Base-by-base conservation (phyloP, 1,284 basidiomycete species). In the Naganishia sp. region DNA sequence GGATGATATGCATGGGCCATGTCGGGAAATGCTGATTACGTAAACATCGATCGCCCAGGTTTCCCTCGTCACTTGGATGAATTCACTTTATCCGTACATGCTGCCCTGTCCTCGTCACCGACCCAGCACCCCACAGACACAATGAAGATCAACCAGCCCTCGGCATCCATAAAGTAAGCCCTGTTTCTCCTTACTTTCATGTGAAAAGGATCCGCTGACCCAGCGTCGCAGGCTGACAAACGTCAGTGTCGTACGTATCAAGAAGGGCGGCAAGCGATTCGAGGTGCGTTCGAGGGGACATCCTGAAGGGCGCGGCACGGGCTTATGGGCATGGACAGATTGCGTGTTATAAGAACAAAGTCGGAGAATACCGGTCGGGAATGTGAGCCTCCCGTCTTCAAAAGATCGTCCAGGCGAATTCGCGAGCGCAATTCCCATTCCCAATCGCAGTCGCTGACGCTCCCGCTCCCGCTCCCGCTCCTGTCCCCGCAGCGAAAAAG, bases 261-360 rank as follows among this genome's bases (percentile, higher is more conserved):
- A 94, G 83, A 97, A 97, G 78, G 92, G 89, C 52, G 96, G 96
- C 35, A 98, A 98, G 81, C 87, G 96, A 60, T 99, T 97, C 79
- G 96, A 99, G 85, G 92, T 91, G 70, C 58, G 81, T 72, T 32
- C 21, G 5, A 21, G n/a, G 13, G 6, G 45, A 23, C 21, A 21
- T 4, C 58, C 28, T 5, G n/a, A 23, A 42, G 50, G 54, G 52
- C 52, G 10, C 18, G 21, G 13, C 18, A 18, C 10, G 21, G 35
- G 41, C 41, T 55, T 17, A 46, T 31, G 17, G 25, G 13, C 6
- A 3, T 2, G 15, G 28, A 28, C 68, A 94, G 91, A 90, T 99
- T 72, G 95, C 95, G 54, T 98, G 94, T 80, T 98, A 98, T 83
- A 97, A 98, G 84, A 99, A 99, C 82, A 98, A 98, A 82, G 95